Percentiles rank a stretch among this genome's conserved stretches.
These are phyloP conservation scores for Pharus latifolius DNA, from an alignment of 176 grass and related monocot genomes.

Conservation along the genomic window DNA sequence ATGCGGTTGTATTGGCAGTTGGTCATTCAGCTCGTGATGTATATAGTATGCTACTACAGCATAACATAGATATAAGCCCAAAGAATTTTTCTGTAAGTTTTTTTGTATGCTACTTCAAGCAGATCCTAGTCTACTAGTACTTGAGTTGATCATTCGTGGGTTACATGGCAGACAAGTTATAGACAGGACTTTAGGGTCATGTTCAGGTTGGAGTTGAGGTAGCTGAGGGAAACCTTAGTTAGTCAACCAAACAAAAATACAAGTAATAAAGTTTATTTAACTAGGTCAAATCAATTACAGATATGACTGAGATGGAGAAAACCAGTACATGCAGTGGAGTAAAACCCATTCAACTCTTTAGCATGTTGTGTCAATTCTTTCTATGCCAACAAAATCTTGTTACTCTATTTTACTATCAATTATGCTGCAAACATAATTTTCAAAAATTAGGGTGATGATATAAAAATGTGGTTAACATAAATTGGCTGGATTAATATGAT, in stretches of 20 bases:
- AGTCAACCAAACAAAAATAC: neutral
- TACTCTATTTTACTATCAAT: neutral
- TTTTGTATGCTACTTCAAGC: constrained; percentile 21
- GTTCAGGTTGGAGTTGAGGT: neutral
- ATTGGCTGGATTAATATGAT: neutral
- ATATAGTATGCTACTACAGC: constrained; percentile 67
- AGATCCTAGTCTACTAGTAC: constrained; percentile 3
- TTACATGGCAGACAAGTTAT: constrained; percentile 1
- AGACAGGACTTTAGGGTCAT: neutral
- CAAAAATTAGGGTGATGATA: neutral
- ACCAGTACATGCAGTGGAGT: neutral
- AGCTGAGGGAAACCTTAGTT: neutral
- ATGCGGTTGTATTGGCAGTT: constrained; percentile 86
- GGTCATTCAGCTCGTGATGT: constrained; percentile 91
- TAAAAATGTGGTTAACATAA: neutral
- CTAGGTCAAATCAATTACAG: neutral
- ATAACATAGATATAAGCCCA: constrained; percentile 61
- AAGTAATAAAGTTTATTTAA: neutral
- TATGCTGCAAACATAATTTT: neutral
- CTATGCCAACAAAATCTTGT: neutral
- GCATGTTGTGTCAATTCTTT: neutral
- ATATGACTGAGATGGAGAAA: neutral
- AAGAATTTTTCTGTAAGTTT: constrained; percentile 90
- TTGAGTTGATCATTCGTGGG: neutral
- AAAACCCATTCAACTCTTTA: neutral